phyloP scores from a whole-genome alignment of 805 yeast species.

The Tetrapisispora arboricola region DNA sequence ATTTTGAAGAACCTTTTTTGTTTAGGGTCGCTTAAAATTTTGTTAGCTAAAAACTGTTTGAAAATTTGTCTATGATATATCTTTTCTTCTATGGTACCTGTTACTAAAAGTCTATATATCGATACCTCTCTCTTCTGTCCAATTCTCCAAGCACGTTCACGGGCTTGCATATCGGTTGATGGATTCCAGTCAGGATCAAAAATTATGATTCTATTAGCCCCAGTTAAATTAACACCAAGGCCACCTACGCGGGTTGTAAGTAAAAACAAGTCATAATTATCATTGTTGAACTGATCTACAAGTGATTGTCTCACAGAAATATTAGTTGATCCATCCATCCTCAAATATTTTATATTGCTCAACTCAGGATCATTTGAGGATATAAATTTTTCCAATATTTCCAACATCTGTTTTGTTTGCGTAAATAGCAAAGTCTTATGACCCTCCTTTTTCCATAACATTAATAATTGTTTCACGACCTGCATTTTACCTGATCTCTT shows the following conservation, averaged over 20 bases:
- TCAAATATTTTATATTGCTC: slow-evolving; percentile 40
- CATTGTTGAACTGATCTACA: slow-evolving; percentile 71
- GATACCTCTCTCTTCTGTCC: slow-evolving; percentile 91
- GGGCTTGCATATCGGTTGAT: slow-evolving; percentile 91
- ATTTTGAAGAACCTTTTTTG: slow-evolving; percentile 87
- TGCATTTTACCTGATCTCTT: slow-evolving; percentile 79
- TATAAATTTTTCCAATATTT: slow-evolving; percentile 66
- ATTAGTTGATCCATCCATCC: slow-evolving; percentile 94
- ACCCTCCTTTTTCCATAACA: slow-evolving; percentile 65
- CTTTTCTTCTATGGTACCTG: slow-evolving; percentile 94
- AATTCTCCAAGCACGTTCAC: slow-evolving; percentile 94
- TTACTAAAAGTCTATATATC: slow-evolving; percentile 82
- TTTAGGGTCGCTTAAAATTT: slow-evolving; percentile 89
- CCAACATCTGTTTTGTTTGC: slow-evolving; percentile 90
- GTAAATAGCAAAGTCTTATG: slow-evolving; percentile 80
- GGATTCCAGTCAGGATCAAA: slow-evolving; percentile 99
- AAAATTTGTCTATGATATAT: slow-evolving; percentile 94
- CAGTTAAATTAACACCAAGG: slow-evolving; percentile 84
- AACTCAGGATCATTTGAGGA: slow-evolving; percentile 29
- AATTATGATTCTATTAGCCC: slow-evolving; percentile 89
- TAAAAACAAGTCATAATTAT: slow-evolving; percentile 54
- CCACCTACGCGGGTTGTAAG: slow-evolving; percentile 96
- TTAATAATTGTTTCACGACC: slow-evolving; percentile 65
- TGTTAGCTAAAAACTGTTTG: slow-evolving; percentile 87
- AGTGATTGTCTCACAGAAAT: slow-evolving; percentile 65